Evolutionary conservation across 192 early-diverging fungal species (phyloP).

Genomic region (Powellomyces hirtus): DNA sequence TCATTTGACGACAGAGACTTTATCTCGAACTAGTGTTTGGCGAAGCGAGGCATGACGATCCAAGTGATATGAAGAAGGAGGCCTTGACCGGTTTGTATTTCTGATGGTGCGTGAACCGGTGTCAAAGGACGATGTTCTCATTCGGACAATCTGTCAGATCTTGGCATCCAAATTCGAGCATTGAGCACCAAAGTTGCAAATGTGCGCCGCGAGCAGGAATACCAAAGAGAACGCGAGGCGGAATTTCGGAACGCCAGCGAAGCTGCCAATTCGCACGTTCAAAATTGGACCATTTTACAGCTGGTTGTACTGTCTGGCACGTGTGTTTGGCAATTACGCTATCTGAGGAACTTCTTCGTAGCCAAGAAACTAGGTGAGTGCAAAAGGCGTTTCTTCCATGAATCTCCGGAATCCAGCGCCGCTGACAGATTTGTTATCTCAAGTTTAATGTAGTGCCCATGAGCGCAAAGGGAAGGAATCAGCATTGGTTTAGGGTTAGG

Average conservation of each 20-base stretch:
- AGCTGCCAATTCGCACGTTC: slow-evolving; percentile 76
- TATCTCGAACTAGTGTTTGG: slow-evolving; percentile 68
- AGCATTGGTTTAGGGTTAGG: too few relatives aligned
- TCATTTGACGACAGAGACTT: slow-evolving; percentile 30
- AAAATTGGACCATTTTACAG: slow-evolving; percentile 87
- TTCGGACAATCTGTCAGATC: slow-evolving; percentile 40
- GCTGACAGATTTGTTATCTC: too few relatives aligned
- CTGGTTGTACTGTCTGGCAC: slow-evolving; percentile 66
- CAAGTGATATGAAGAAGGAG: slow-evolving; percentile 43
- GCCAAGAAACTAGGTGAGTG: slow-evolving; percentile 88
- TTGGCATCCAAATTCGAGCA: slow-evolving; percentile 69
- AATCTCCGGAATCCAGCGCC: too few relatives aligned
- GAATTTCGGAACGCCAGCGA: slow-evolving; percentile 89
- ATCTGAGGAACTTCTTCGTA: slow-evolving; percentile 82
- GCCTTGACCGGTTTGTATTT: slow-evolving; percentile 28
- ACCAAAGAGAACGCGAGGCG: slow-evolving; percentile 86
- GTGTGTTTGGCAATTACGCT: slow-evolving; percentile 79
- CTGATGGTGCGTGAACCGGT: too few relatives aligned
- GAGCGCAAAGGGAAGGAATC: too few relatives aligned
- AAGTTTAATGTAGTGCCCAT: too few relatives aligned
- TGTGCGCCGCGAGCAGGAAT: slow-evolving; percentile 85
- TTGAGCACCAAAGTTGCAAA: slow-evolving; percentile 76
- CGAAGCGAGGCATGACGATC: slow-evolving; percentile 56
- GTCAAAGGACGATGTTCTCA: slow-evolving; percentile 1
- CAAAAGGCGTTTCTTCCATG: too few relatives aligned